phyloP scores from a whole-genome alignment of 768 basidiomycete species.

The Leccinum olivaceopallidum region DNA sequence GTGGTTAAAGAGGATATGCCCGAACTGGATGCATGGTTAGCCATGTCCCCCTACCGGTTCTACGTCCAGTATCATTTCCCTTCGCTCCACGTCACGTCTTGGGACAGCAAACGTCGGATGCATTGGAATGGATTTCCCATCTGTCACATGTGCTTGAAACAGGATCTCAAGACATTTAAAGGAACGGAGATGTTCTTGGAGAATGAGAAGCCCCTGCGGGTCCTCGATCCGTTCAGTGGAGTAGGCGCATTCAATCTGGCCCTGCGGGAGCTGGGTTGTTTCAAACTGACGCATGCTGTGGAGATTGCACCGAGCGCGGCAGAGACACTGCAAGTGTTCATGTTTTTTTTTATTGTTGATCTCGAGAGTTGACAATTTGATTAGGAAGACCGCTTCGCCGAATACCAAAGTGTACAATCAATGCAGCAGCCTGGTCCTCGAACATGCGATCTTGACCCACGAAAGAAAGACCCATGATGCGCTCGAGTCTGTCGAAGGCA shows the following conservation, averaged over 20 bases:
- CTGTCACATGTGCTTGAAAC: constrained; percentile 45
- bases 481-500: constrained; percentile 41
- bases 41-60: constrained; percentile 57
- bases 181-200: constrained; percentile 35
- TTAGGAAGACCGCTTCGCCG: constrained; percentile 52
- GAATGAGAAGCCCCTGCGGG: constrained; percentile 27
- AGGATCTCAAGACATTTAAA: constrained; percentile 33
- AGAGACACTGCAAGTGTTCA: constrained; percentile 49
- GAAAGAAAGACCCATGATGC: constrained; percentile 40
- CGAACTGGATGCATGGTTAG: constrained; percentile 47
- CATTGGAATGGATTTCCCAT: constrained; percentile 38
- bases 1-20: constrained; percentile 36
- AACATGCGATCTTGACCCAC: constrained; percentile 55
- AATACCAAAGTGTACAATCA: constrained; percentile 63
- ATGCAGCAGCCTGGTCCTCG: constrained; percentile 64
- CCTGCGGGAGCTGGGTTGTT: constrained; percentile 52
- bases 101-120: constrained; percentile 39
- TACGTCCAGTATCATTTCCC: constrained; percentile 54
- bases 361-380: constrained; percentile 3
- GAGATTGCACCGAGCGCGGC: constrained; percentile 83
- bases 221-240: constrained; percentile 46
- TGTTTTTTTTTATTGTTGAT: neutral
- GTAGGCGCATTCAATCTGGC: constrained; percentile 63
- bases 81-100: constrained; percentile 37
- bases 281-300: constrained; percentile 63